Conservation (phyloP, 1,139 yeast genomes). For the Debaryomyces coudertii region DNA sequence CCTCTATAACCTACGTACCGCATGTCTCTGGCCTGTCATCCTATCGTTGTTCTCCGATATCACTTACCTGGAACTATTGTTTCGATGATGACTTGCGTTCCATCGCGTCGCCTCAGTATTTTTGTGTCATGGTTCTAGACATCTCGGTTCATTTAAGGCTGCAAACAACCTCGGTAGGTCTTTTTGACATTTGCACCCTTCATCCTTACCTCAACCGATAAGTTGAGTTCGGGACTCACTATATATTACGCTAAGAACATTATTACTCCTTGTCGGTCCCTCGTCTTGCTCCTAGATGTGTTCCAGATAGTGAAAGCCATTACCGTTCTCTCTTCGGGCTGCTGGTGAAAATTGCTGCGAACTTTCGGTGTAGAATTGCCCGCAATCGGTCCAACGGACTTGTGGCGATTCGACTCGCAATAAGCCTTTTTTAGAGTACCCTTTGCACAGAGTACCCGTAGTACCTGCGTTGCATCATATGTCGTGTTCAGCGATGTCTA, state of each 20-base stretch:
- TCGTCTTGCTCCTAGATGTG: too few species aligned
- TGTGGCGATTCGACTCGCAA: background rate
- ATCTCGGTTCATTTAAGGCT: background rate
- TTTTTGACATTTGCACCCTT: background rate
- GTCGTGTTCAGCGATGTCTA: background rate
- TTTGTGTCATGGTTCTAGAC: constrained; percentile 1
- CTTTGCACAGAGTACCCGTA: background rate
- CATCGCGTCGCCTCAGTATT: background rate
- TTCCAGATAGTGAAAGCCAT: too few species aligned
- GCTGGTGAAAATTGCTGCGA: constrained; percentile 1
- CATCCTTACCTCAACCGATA: background rate
- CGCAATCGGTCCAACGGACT: constrained; percentile 3
- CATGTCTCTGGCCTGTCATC: background rate
- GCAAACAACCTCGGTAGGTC: constrained; percentile 3
- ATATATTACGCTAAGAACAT: too few species aligned
- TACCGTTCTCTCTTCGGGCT: too few species aligned
- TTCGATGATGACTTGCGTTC: background rate
- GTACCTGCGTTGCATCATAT: background rate
- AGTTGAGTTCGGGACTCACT: background rate
- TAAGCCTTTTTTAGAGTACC: background rate
- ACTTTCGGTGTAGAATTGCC: constrained; percentile 4
- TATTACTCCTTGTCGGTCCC: too few species aligned
- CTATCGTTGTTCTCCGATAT: background rate
- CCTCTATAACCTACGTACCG: background rate
- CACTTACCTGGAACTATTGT: background rate